Base-by-base conservation (phyloP, 164 flowering plant species). In the Sedum album region DNA sequence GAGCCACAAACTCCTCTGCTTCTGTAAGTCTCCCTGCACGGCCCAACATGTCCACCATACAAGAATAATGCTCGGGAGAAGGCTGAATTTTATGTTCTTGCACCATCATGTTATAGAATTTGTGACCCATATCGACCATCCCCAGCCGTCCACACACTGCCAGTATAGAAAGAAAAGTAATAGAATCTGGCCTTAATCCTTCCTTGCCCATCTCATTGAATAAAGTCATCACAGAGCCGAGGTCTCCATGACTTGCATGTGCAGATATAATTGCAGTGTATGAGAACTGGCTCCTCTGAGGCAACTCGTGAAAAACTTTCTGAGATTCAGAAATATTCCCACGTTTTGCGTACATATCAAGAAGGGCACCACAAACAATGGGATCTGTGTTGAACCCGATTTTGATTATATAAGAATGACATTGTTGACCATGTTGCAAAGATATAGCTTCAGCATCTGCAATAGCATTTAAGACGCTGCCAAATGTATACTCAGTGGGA, bases 321-420 rank as follows among this genome's bases (percentile, higher is more conserved):
- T 68, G 71, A 35, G 97, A 81, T 69, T 90, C 92, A 1, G n/a
- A n/a, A 15, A 94, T 89, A 78, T 83, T 82, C 36, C 99, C 97
- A 13, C 97, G 84, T 72, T 88, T 94, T 36, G 90, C 93, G 78
- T 94, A 94, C 99, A 94, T 94, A 73, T 88, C 96, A 46, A 94
- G 84, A 20, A 94, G 85, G 31, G 99, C 79, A 0, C n/a, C n/a
- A n/a, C 84, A 84, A 18, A 91, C 82, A 68, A 85, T 67, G 13
- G 85, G 80, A 69, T 85, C 76, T 2, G 70, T 68, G 74, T 79
- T 73, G 39, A 91, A 46, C 30, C 97, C 97, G 15, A 82, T 80
- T 75, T 90, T 91, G 68, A 80, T 57, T 46, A 88, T 69, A 64
- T 75, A 72, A 71, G 84, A 80, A 65, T 94, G 98, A 79, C 86